A percentile compares a stretch with the other conserved stretches of the same genome.
phyloP scores from a whole-genome alignment of 257 asterid species.

The Solanum pinnatisectum region DNA sequence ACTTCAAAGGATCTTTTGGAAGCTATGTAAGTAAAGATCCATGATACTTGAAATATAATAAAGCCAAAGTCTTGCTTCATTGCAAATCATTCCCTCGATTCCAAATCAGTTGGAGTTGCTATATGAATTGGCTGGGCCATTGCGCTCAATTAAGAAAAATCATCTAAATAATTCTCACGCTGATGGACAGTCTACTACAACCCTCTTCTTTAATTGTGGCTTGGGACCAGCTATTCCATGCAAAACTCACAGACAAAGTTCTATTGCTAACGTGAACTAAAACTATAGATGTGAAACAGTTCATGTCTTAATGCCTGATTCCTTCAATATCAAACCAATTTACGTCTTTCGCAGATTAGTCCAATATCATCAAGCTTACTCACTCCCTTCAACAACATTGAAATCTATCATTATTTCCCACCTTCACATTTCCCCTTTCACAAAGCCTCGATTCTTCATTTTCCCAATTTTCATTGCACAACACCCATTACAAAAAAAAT shows the following conservation, averaged over 20 bases:
- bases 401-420: neutral
- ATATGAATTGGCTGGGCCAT: neutral
- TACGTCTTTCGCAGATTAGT: neutral
- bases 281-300: neutral
- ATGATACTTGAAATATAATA: neutral
- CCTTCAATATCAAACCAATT: neutral
- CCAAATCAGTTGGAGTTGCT: neutral
- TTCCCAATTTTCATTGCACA: neutral
- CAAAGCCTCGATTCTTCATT: neutral
- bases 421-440: neutral
- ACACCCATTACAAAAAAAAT: neutral
- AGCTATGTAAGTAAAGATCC: neutral
- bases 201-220: neutral
- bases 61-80: neutral
- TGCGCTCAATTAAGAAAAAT: neutral
- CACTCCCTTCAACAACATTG: neutral
- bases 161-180: neutral
- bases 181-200: neutral
- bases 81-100: neutral
- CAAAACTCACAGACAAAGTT: neutral
- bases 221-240: neutral
- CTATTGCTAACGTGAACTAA: neutral
- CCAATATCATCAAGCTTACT: neutral
- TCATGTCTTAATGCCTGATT: neutral
- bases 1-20: neutral